Conservation (phyloP, 1,284 basidiomycete species). For the Chalciporus sp. region DNA sequence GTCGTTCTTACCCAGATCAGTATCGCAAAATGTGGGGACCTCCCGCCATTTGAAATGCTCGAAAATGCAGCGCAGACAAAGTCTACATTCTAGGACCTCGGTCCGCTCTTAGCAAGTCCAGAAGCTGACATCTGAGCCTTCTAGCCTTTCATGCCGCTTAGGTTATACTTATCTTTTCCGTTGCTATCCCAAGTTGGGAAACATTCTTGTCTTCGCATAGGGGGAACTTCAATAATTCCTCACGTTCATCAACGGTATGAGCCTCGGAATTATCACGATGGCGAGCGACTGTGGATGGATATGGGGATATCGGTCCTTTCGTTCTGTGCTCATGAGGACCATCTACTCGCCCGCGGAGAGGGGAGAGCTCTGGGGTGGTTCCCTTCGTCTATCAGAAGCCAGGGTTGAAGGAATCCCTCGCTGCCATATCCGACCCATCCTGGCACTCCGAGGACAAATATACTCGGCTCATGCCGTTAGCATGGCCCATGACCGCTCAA, state of each 20-base stretch:
- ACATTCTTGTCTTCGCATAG: constrained; percentile 12
- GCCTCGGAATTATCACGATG: constrained; percentile 17
- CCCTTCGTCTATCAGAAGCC: constrained; percentile 20
- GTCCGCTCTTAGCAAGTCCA: constrained; percentile 5
- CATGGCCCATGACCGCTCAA: constrained; percentile 1
- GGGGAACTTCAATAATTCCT: constrained; percentile 14
- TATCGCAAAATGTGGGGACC: constrained; percentile 23
- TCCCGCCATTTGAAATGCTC: constrained; percentile 19
- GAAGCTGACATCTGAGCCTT: constrained; percentile 20
- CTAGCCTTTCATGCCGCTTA: constrained; percentile 25
- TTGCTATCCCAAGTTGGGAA: constrained; percentile 28
- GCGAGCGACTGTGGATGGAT: constrained; percentile 13
- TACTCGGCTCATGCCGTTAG: constrained; percentile 8
- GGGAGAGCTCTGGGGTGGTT: background rate
- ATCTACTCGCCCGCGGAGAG: background rate
- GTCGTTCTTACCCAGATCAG: constrained; percentile 17
- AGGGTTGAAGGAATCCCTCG: constrained; percentile 15
- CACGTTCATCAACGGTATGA: constrained; percentile 24
- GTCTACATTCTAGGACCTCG: constrained; percentile 15
- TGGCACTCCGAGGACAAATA: constrained; percentile 14
- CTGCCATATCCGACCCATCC: constrained; percentile 5
- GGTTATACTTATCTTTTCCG: constrained; percentile 21
- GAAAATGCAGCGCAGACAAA: background rate
- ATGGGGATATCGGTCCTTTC: constrained; percentile 1
- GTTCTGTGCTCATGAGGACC: background rate